Evolutionary conservation across 768 basidiomycete genomes (phyloP).

Genomic region (Suillus lakei): DNA sequence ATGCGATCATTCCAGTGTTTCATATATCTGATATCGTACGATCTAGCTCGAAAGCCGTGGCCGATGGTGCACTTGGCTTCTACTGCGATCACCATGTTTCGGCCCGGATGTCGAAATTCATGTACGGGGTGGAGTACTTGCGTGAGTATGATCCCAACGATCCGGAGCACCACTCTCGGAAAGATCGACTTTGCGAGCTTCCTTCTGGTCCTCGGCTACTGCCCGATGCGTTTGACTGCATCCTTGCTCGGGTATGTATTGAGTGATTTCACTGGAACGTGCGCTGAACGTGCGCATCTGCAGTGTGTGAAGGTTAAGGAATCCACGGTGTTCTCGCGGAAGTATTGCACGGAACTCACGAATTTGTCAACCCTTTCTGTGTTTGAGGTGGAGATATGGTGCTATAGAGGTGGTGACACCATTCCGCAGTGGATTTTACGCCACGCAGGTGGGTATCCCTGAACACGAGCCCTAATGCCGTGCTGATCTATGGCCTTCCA

Average conservation of each 20-base stretch:
- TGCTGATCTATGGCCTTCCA: conserved; percentile 11
- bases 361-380: conserved; percentile 75
- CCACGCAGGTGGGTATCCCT: conserved; percentile 39
- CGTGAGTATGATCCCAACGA: conserved; percentile 69
- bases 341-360: conserved; percentile 83
- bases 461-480: conserved; percentile 1
- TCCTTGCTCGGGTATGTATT: conserved; percentile 63
- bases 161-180: conserved; percentile 66
- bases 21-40: conserved; percentile 11
- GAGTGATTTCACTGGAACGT: conserved; percentile 5
- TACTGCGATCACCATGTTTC: conserved; percentile 87
- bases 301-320: conserved; percentile 80
- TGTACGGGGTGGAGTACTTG: conserved; percentile 84
- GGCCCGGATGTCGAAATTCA: conserved; percentile 77
- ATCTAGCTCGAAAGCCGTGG: conserved; percentile 81
- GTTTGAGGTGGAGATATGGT: conserved; percentile 87
- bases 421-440: conserved; percentile 79
- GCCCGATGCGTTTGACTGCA: conserved; percentile 84
- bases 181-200: conserved; percentile 70
- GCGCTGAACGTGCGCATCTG: conserved; percentile 10
- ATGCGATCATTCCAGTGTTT: conserved; percentile 9
- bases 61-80: conserved; percentile 84
- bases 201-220: conserved; percentile 80
- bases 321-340: conserved; percentile 79
- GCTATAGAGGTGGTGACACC: conserved; percentile 73